These are phyloP conservation scores for Wickerhamiella domercqiae DNA, from an alignment of 805 yeast genomes.

Conservation along the genomic window DNA sequence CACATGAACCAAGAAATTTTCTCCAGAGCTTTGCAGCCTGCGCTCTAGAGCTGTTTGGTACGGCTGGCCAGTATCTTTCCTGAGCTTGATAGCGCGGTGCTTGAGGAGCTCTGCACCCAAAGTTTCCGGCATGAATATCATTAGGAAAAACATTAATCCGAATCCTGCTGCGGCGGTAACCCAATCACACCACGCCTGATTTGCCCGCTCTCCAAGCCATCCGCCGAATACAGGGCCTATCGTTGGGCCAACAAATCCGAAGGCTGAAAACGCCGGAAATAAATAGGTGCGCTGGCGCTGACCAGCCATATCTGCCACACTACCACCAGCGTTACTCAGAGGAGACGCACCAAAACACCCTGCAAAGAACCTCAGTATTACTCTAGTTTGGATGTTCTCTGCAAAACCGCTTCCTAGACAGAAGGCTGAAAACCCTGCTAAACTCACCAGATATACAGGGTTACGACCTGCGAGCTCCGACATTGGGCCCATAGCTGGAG, in stretches of 20 bases:
- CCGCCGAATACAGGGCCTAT: constrained; percentile 34
- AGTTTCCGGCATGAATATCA: constrained; percentile 54
- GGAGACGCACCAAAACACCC: constrained; percentile 67
- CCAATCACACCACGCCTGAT: constrained; percentile 20
- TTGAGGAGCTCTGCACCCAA: constrained; percentile 69
- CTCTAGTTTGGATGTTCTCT: constrained; percentile 15
- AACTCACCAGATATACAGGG: constrained; percentile 39
- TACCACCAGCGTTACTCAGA: constrained; percentile 36
- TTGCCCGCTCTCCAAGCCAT: constrained; percentile 35
- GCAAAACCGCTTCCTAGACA: constrained; percentile 35
- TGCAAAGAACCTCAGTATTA: constrained; percentile 57
- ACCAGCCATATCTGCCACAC: constrained; percentile 61
- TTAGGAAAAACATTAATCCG: constrained; percentile 15
- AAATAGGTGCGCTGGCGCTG: constrained; percentile 25
- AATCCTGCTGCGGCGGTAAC: constrained; percentile 2
- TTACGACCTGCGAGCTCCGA: constrained; percentile 57
- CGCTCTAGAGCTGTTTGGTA: constrained; percentile 29
- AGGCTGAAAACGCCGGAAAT: constrained; percentile 6
- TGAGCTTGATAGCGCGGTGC: constrained; percentile 43
- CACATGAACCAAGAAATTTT: constrained; percentile 20
- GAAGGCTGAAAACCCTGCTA: constrained; percentile 31
- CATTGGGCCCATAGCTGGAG: constrained; percentile 53
- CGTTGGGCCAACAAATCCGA: constrained; percentile 32
- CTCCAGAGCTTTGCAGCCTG: constrained; percentile 18
- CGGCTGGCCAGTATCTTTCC: constrained; percentile 28